phyloP scores from a whole-genome alignment of 1,139 yeast species.

The Pichia inconspicua region DNA sequence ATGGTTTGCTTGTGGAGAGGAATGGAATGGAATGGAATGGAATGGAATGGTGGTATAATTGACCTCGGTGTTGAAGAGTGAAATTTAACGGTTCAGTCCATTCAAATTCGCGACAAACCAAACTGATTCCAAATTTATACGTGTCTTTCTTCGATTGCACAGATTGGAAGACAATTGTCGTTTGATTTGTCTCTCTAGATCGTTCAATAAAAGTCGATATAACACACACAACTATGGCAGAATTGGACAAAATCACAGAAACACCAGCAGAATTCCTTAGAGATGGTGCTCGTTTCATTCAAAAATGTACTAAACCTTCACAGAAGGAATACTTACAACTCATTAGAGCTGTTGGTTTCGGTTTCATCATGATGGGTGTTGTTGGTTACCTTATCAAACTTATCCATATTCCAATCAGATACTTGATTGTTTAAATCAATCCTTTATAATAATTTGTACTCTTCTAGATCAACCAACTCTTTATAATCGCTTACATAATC shows the following conservation, averaged over 20 bases:
- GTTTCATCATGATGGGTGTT: conserved; percentile 95
- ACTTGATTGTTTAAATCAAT: conserved; percentile 74
- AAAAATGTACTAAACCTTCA: conserved; percentile 91
- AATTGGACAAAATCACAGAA: conserved; percentile 75
- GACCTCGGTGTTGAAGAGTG: no score
- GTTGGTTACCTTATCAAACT: conserved; percentile 94
- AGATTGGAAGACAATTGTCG: no score
- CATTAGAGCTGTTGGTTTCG: conserved; percentile 92
- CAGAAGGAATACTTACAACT: conserved; percentile 80
- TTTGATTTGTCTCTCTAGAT: no score
- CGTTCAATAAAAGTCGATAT: no score
- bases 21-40: no score
- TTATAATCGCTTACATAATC: background rate
- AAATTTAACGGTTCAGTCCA: no score
- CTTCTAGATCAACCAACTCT: no score
- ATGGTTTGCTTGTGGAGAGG: no score
- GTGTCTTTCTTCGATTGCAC: no score
- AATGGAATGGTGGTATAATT: no score
- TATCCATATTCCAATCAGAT: conserved; percentile 94
- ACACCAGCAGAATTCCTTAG: conserved; percentile 85
- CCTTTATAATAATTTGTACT: background rate
- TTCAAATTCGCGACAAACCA: no score
- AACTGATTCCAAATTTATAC: no score
- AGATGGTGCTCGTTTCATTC: conserved; percentile 83
- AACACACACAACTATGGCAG: conserved; percentile 23